Conservation (phyloP, 148 eudicot genomes). For the Fagopyrum homotropicum region DNA sequence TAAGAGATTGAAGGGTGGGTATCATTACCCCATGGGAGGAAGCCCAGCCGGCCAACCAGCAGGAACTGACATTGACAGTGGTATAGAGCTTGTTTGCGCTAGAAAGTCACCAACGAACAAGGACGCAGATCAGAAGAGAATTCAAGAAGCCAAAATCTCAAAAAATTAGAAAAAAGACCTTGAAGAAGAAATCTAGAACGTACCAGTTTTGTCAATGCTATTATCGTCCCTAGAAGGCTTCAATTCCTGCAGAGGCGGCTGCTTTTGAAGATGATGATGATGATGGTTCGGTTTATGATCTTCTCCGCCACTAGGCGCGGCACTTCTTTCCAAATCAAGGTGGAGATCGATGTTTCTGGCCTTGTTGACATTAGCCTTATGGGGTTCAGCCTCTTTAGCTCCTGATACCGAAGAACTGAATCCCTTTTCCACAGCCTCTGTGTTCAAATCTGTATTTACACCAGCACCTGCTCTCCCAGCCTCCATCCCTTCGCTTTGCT, state of each 20-base stretch:
- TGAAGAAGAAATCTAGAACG: constrained; percentile 3
- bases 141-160: neutral
- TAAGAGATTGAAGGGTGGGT: constrained; percentile 13
- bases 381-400: constrained; percentile 24
- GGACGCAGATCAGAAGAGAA: constrained; percentile 10
- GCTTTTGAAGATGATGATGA: constrained; percentile 24
- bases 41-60: constrained; percentile 88
- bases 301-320: constrained; percentile 10
- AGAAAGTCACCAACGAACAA: constrained; percentile 15
- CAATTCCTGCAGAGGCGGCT: constrained; percentile 15
- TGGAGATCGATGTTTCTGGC: constrained; percentile 39
- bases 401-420: constrained; percentile 12
- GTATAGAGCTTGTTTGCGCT: constrained; percentile 63
- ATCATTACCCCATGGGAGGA: constrained; percentile 77
- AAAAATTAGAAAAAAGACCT: neutral
- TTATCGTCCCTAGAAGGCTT: constrained; percentile 39
- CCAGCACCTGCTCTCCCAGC: constrained; percentile 11
- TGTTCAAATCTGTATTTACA: constrained; percentile 25
- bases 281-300: constrained; percentile 32
- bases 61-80: constrained; percentile 67
- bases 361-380: constrained; percentile 17
- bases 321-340: constrained; percentile 48
- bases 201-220: constrained; percentile 47
- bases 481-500: constrained; percentile 22
- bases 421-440: constrained; percentile 30